A percentile compares a stretch with the other conserved stretches of the same genome.
phyloP scores from a whole-genome alignment of 73 alveolate genomes.

The Effrenium voratum region DNA sequence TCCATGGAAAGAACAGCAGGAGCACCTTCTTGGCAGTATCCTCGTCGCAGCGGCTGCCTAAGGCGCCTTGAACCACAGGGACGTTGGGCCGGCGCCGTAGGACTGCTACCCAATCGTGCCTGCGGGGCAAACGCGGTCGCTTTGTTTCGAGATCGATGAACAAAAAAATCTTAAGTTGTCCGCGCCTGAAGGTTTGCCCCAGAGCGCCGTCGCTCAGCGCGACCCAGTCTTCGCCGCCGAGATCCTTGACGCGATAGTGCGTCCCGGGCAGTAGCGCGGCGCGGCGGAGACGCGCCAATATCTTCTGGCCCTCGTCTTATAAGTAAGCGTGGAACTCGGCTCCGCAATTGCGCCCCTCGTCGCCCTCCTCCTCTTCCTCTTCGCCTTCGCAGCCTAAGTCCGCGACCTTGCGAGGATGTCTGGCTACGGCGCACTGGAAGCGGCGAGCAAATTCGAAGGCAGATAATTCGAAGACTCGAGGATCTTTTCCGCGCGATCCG shows the following conservation, averaged over 20 bases:
- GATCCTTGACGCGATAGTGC: constrained; percentile 3
- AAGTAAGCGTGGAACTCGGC: too few relatives aligned
- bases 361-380: background rate
- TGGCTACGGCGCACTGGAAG: background rate
- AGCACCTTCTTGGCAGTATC: constrained; percentile 35
- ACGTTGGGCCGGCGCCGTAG: background rate
- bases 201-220: background rate
- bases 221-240: background rate
- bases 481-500: background rate
- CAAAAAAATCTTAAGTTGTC: too few relatives aligned
- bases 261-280: background rate
- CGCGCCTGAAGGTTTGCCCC: background rate
- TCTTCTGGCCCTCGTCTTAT: background rate
- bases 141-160: too few relatives aligned
- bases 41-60: background rate
- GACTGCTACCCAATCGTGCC: constrained; percentile 6
- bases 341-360: background rate
- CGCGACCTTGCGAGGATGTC: background rate
- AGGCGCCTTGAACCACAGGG: constrained; percentile 15
- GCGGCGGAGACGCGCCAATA: background rate
- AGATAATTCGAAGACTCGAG: background rate
- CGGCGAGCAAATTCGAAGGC: constrained; percentile 29
- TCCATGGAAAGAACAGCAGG: constrained; percentile 41
- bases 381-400: background rate
- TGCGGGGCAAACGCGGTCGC: too few relatives aligned